Conservation (phyloP, 805 yeast genomes). For the Priceomyces castillae region DNA sequence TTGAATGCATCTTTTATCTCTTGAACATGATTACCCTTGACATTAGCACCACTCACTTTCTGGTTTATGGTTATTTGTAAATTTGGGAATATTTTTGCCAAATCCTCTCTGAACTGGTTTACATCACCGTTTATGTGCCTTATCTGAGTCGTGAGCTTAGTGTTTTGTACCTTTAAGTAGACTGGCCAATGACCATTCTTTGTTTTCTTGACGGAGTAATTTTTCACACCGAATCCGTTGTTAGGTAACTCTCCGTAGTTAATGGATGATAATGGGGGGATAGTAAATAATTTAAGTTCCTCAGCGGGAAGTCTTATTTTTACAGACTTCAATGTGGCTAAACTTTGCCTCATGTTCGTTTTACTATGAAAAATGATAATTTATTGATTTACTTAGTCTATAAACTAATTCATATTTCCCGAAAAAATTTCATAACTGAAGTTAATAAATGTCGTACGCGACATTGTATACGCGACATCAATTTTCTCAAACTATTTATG, state of each 20-base stretch:
- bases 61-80: constrained; percentile 40
- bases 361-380: not conserved
- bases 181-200: constrained; percentile 76
- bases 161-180: constrained; percentile 64
- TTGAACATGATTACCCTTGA: constrained; percentile 39
- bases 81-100: constrained; percentile 49
- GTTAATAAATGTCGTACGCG: not conserved
- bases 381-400: no score
- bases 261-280: constrained; percentile 30
- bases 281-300: constrained; percentile 18
- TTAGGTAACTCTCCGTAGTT: constrained; percentile 25
- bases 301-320: constrained; percentile 17
- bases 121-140: constrained; percentile 70
- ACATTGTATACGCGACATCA: constrained; percentile 11
- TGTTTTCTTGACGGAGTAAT: constrained; percentile 49
- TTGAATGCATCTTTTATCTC: constrained; percentile 29
- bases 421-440: no score
- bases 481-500: constrained; percentile 14
- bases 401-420: no score
- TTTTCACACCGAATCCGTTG: constrained; percentile 33
- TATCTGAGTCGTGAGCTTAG: constrained; percentile 69
- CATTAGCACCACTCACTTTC: constrained; percentile 34
- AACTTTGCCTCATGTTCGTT: constrained; percentile 24
- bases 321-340: constrained; percentile 20
- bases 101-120: constrained; percentile 61